These are phyloP conservation scores for Aspergillus incahuasiensis DNA, from an alignment of 495 filamentous ascomycete species.

Conservation along the genomic window DNA sequence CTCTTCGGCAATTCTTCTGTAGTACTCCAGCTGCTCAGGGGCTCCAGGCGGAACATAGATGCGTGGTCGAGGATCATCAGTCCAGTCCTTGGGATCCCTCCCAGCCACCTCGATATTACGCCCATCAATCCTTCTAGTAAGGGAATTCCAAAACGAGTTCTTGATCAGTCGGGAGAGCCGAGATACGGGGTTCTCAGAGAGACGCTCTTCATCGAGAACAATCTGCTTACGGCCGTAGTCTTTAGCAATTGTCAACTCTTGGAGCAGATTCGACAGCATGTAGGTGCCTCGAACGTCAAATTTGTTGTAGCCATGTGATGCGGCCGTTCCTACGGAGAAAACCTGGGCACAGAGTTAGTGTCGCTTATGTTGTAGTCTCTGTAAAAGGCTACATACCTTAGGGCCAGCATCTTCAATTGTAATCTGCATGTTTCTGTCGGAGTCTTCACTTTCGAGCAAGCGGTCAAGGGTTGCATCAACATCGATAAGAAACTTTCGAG, in stretches of 20 bases:
- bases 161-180: constrained; percentile 81
- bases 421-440: constrained; percentile 88
- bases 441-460: constrained; percentile 78
- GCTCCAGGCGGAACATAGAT: constrained; percentile 86
- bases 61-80: constrained; percentile 76
- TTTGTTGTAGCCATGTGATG: constrained; percentile 74
- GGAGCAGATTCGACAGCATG: constrained; percentile 89
- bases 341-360: constrained; percentile 40
- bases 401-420: constrained; percentile 93
- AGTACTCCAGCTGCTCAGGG: constrained; percentile 86
- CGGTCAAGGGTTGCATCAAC: constrained; percentile 70
- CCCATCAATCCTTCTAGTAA: constrained; percentile 84
- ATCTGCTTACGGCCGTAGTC: constrained; percentile 79
- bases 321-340: constrained; percentile 77
- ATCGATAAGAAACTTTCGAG: constrained; percentile 69
- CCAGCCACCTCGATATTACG: constrained; percentile 82
- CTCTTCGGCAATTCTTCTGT: constrained; percentile 65
- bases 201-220: constrained; percentile 76
- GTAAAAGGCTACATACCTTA: constrained; percentile 56
- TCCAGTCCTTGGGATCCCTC: constrained; percentile 87
- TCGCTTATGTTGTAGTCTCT: not conserved
- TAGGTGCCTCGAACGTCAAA: constrained; percentile 91
- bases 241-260: constrained; percentile 87
- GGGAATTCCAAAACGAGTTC: constrained; percentile 81
- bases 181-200: constrained; percentile 90